These are phyloP conservation scores for Boletus calvinii DNA, from an alignment of 1,284 basidiomycete species.

Conservation along the genomic window DNA sequence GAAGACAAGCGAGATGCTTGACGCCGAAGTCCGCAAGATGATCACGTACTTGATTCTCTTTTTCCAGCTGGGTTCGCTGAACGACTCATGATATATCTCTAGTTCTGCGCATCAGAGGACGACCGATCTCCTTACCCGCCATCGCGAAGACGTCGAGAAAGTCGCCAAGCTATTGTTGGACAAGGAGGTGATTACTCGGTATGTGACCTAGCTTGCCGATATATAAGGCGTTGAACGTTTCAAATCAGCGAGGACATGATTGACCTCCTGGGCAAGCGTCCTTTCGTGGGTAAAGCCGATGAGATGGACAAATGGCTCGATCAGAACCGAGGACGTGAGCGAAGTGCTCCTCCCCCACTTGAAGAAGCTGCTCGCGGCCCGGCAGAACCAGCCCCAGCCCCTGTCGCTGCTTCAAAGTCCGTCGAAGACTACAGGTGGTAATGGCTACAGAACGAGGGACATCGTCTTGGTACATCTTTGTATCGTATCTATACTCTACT, in stretches of 20 bases:
- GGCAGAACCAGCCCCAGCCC: constrained; percentile 44
- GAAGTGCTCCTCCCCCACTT: constrained; percentile 57
- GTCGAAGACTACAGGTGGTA: constrained; percentile 32
- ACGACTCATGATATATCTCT: constrained; percentile 8
- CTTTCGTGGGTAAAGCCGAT: constrained; percentile 75
- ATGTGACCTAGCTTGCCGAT: constrained; percentile 18
- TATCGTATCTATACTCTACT: constrained; percentile 19
- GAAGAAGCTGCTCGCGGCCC: constrained; percentile 47
- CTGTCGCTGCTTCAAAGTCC: constrained; percentile 48
- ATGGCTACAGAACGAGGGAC: constrained; percentile 1
- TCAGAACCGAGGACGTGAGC: constrained; percentile 56
- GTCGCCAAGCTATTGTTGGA: constrained; percentile 88
- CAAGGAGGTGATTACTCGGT: constrained; percentile 96
- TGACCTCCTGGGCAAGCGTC: constrained; percentile 78
- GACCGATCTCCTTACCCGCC: constrained; percentile 76
- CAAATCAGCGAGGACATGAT: constrained; percentile 83
- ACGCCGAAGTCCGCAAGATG: constrained; percentile 93
- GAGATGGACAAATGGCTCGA: constrained; percentile 96
- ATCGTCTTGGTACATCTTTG: constrained; percentile 2
- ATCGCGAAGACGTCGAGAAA: constrained; percentile 90
- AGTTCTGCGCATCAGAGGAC: constrained; percentile 86
- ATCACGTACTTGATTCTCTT: constrained; percentile 57
- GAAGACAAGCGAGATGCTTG: constrained; percentile 93
- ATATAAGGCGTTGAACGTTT: not conserved
- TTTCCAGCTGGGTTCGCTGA: not conserved